phyloP scores from a whole-genome alignment of 805 yeast species.

The Phaffomyces thermotolerans region DNA sequence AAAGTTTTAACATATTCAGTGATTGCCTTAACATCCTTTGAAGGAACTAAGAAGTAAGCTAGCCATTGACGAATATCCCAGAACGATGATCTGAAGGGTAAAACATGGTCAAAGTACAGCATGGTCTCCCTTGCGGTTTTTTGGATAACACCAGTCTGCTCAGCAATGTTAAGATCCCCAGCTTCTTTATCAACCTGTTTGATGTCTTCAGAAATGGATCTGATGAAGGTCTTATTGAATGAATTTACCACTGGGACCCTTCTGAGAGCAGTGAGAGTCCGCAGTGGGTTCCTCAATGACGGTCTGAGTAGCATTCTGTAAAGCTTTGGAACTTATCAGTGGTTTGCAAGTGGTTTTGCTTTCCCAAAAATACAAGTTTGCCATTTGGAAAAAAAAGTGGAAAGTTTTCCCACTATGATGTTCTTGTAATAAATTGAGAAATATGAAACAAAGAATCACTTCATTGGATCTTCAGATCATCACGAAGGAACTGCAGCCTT shows the following conservation, averaged over 20 bases:
- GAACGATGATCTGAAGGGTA: constrained; percentile 36
- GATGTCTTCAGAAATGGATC: constrained; percentile 33
- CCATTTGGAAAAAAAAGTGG: not conserved
- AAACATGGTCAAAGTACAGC: constrained; percentile 49
- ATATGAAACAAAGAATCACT: constrained; percentile 63
- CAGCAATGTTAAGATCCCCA: constrained; percentile 49
- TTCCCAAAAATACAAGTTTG: not conserved
- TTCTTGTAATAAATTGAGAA: too few relatives aligned
- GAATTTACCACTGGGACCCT: not conserved
- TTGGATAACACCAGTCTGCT: constrained; percentile 50
- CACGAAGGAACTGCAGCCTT: constrained; percentile 52
- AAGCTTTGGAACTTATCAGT: not conserved
- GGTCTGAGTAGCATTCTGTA: not conserved
- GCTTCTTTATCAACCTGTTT: constrained; percentile 38
- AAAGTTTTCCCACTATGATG: not conserved
- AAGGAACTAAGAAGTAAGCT: constrained; percentile 29
- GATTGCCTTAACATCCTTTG: constrained; percentile 31
- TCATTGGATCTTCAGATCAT: constrained; percentile 75
- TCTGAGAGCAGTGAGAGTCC: not conserved
- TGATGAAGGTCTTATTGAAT: not conserved
- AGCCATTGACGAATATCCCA: constrained; percentile 43
- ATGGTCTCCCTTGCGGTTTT: constrained; percentile 43
- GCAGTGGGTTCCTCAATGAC: not conserved
- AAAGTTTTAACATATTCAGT: constrained; percentile 32
- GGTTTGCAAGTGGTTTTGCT: too few relatives aligned